phyloP scores from a whole-genome alignment of 805 yeast species.

The Starmerella bacillaris region DNA sequence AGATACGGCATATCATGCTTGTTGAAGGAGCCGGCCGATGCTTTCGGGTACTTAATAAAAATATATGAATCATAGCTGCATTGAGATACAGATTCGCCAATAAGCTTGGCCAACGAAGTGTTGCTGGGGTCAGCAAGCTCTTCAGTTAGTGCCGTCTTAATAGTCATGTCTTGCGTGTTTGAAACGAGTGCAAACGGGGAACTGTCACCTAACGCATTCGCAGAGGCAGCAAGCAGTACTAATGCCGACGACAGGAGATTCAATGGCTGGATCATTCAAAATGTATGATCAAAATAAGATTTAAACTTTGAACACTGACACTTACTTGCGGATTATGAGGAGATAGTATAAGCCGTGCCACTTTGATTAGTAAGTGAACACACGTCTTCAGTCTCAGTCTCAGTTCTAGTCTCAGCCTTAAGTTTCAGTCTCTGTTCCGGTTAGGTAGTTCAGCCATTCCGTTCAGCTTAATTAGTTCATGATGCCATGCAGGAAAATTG shows the following conservation, averaged over 20 bases:
- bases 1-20: constrained; percentile 19
- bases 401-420: too few species aligned
- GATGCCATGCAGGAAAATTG: too few species aligned
- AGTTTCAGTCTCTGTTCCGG: too few species aligned
- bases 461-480: too few species aligned
- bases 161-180: constrained; percentile 3
- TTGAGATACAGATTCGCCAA: constrained; percentile 8
- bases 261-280: too few species aligned
- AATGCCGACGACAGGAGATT: too few species aligned
- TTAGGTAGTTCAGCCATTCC: too few species aligned
- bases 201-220: constrained; percentile 10
- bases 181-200: constrained; percentile 14
- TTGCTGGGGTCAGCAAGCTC: constrained; percentile 3
- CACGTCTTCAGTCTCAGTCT: too few species aligned
- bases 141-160: background rate
- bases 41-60: constrained; percentile 37
- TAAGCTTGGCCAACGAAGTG: constrained; percentile 5
- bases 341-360: too few species aligned
- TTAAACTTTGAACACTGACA: background rate
- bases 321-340: background rate
- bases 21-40: constrained; percentile 28
- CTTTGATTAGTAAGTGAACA: too few species aligned
- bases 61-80: constrained; percentile 44
- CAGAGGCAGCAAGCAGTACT: background rate
- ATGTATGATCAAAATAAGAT: too few species aligned